Base-by-base conservation (phyloP, 176 grass and related monocot species). In the Lolium multiflorum region DNA sequence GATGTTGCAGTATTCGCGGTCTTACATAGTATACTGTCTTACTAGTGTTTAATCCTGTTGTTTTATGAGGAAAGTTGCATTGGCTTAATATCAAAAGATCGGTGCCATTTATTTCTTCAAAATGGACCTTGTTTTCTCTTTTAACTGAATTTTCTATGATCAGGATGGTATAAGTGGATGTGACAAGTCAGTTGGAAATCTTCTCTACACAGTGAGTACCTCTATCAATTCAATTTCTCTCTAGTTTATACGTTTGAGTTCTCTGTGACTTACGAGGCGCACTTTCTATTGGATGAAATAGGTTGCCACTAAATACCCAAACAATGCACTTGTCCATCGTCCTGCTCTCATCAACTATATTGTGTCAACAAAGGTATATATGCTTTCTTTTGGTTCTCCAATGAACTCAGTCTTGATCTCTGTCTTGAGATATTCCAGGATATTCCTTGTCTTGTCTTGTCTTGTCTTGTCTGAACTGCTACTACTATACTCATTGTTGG, bases 281-380 rank as follows among this genome's bases (percentile, higher is more conserved):
- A 81, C 24, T 82, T 84, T 13, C 78, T 86, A 7, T 15, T 90
- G 28, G 38, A 31, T 84, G 82, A 51, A 87, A 89, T 77, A 98
- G 93, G 91, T 98, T 15, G 96, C 96, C 13, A 98, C 96, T 17
- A 98, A 98, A 67, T 31, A 31, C 28, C 28, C n/a, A n/a, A n/a
- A n/a, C 28, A 31, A 31, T 31, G 28, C 28, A 31, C 28, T 98
- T 20, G 68, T 92, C 85, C 93, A 98, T 71, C 96, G 93, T 15
- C 90, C 96, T 81, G 88, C 73, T 46, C 87, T 98, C 82, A 81
- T 98, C 37, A 89, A 31, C 28, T 31, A 35, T 35, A 35, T 35
- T 35, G 31, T 95, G 61, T 92, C 84, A 14, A 92, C 78, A 1
- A 95, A 98, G 91, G 91, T 95, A 87, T 38, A n/a, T 49, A 18